Base-by-base conservation (phyloP, 1,284 basidiomycete genomes). In the Dichomitus squalens region DNA sequence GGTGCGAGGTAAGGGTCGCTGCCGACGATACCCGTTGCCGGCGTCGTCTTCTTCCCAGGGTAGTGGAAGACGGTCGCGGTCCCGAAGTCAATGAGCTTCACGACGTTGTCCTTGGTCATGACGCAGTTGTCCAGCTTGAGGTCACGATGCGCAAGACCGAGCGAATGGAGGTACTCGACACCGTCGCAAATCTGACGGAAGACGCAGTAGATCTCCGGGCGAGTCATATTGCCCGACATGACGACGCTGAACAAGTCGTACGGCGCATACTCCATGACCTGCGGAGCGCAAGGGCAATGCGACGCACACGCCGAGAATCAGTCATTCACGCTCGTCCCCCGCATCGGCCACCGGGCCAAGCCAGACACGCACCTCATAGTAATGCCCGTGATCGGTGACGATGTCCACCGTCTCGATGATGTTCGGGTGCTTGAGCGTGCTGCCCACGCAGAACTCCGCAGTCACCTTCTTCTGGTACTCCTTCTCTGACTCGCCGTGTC, bases 101-200 rank as follows among this genome's bases (percentile, higher is more conserved):
- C 93, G 64, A 97, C 87, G 71, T 98, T 96, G 70, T 89, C 83
- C 3, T 81, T 80, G 27, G 93, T 98, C 93, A 99, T 97, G 76
- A 99, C 97, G 73, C 97, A 99, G 75, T 99, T 99, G 79, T 99
- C 97, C 63, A 99, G 89, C 76, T 99, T 99, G 74, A 99, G 85
- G 75, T 99, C 97, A 38, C 97, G 92, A 71, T 99, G 97, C 1
- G 97, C 97, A 33, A 99, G 88, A 38, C 97, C 97, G 79, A 99
- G 91, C 60, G 90, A 90, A 75, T 99, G 97, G 54, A 99, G 87
- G 73, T 99, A 99, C 74, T 97, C 92, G 65, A 99, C 96, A 55
- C 97, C 97, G 69, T 96, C 93, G 73, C 96, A 93, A 64, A 99
- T 98, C 76, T 99, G 97, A 55, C 95, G 92, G 78, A 98, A 99